Conservation (phyloP, 768 basidiomycete genomes). For the Hygrocybe punicea region DNA sequence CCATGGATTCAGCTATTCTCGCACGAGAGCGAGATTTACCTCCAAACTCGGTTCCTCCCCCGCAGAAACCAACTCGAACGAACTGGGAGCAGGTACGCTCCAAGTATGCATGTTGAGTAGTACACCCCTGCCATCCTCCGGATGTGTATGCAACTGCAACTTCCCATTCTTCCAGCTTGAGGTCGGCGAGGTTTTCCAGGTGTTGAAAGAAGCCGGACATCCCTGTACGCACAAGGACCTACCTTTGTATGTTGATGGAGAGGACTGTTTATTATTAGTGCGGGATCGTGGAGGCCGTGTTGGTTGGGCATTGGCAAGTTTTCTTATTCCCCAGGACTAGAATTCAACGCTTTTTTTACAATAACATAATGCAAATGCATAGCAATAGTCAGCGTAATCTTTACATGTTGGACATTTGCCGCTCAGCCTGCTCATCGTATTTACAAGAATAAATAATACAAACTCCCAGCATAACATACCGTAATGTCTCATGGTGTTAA, state of each 20-base stretch:
- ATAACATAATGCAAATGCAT: too few relatives aligned
- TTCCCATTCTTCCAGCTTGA: slow-evolving; percentile 73
- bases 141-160: slow-evolving; percentile 61
- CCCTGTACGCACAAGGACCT: slow-evolving; percentile 69
- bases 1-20: slow-evolving; percentile 10
- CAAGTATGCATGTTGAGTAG: slow-evolving; percentile 63
- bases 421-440: too few relatives aligned
- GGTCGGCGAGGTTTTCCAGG: slow-evolving; percentile 59
- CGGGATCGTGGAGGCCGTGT: slow-evolving; percentile 53
- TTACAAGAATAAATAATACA: too few relatives aligned
- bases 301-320: slow-evolving; percentile 83
- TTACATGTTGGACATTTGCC: too few relatives aligned
- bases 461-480: too few relatives aligned
- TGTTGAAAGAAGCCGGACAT: slow-evolving; percentile 75
- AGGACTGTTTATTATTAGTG: slow-evolving; percentile 76
- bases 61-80: too few relatives aligned
- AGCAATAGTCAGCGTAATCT: too few relatives aligned
- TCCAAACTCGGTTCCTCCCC: too few relatives aligned
- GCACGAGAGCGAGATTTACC: too few relatives aligned
- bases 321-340: slow-evolving; percentile 61
- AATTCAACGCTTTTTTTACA: too few relatives aligned
- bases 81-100: slow-evolving; percentile 45
- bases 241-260: slow-evolving; percentile 69
- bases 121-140: slow-evolving; percentile 68
- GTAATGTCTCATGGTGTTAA: too few relatives aligned